Evolutionary conservation across 73 alveolate genomes (phyloP), one percentile per base, ranked within the genome.

Genomic region (Symbiodinium pilosum): DNA sequence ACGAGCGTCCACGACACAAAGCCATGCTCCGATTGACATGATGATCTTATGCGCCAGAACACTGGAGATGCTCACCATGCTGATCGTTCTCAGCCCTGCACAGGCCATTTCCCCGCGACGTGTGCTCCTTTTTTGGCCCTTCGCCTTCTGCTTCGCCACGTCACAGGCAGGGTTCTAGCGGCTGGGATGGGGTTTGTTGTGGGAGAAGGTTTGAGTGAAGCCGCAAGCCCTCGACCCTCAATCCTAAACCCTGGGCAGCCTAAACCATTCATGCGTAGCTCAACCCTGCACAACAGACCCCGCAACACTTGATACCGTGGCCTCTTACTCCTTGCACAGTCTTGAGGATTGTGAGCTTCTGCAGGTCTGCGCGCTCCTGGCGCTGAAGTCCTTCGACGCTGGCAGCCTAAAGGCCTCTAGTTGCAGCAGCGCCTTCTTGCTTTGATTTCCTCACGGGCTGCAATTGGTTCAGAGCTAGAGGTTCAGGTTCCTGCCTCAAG

Each of bases 141-240:
- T 64, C 18, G 81, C 81, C 81, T 64, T 64, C 81, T 64, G 81
- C 81, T 64, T 64, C 81, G 81, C 81, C 34, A n/a, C 81, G 81
- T 64, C 81, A 28, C 81, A 64, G 81, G 81, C 14, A 20, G 30
- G 30, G 24, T 47, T 11, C 64, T 47, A 16, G 64, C 24, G 64
- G 7, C 16, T 47, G 16, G 64, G 16, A 11, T 56, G 3, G 34
- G 73, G 73, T 56, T 56, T 56, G 73, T 56, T 56, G 9, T 3
- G 73, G 73, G 73, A 16, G 9, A 3, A 56, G 73, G 73, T 26
- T 56, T 56, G 32, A 12, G 73, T n/a, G n/a, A n/a, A n/a, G n/a
- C n/a, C n/a, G n/a, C n/a, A n/a, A n/a, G n/a, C n/a, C n/a, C n/a
- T n/a, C n/a, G 59, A 47, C 59, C 21, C 59, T 47, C 21, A 47